phyloP scores from a whole-genome alignment of 495 filamentous ascomycete genomes.

The Neurospora sp. region DNA sequence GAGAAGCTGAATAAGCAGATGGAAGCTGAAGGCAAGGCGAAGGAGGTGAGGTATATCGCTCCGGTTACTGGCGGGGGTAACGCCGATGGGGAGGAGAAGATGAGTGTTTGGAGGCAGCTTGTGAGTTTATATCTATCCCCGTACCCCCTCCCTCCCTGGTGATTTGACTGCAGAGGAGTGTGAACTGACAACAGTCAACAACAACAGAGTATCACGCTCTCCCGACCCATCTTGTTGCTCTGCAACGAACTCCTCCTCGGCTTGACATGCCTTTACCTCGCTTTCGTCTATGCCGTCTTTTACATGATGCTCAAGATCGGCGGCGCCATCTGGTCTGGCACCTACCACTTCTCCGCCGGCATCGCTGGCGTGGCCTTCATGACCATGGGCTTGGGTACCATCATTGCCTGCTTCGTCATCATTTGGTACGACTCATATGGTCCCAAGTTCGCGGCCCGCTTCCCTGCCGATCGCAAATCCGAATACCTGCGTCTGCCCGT shows the following conservation, averaged over 20 bases:
- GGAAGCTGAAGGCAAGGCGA: not conserved
- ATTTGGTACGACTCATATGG: slow-evolving; percentile 24
- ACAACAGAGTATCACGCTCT: slow-evolving; percentile 17
- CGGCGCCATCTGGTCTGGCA: slow-evolving; percentile 44
- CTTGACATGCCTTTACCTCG: slow-evolving; percentile 51
- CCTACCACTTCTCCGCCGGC: slow-evolving; percentile 31
- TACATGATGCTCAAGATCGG: slow-evolving; percentile 54
- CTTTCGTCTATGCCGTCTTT: slow-evolving; percentile 58
- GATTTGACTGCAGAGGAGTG: not conserved
- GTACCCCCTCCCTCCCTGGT: not conserved
- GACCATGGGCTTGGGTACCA: slow-evolving; percentile 31
- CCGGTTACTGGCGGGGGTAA: not conserved
- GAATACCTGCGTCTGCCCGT: slow-evolving; percentile 58
- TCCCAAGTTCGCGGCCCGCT: slow-evolving; percentile 7
- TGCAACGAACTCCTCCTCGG: slow-evolving; percentile 52
- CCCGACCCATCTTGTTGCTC: slow-evolving; percentile 45
- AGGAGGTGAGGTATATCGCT: slow-evolving; percentile 6
- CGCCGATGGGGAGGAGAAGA: slow-evolving; percentile 8
- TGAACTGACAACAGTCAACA: not conserved
- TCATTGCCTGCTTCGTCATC: slow-evolving; percentile 44
- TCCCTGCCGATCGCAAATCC: slow-evolving; percentile 9
- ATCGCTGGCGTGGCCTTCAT: slow-evolving; percentile 24
- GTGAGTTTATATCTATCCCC: slow-evolving; percentile 7
- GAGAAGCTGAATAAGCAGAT: slow-evolving; percentile 34
- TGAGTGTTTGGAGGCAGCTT: slow-evolving; percentile 10